Evolutionary conservation across 495 filamentous ascomycete species (phyloP), one percentile per base, ranked within the genome.

Genomic region (Xylaria longipes): DNA sequence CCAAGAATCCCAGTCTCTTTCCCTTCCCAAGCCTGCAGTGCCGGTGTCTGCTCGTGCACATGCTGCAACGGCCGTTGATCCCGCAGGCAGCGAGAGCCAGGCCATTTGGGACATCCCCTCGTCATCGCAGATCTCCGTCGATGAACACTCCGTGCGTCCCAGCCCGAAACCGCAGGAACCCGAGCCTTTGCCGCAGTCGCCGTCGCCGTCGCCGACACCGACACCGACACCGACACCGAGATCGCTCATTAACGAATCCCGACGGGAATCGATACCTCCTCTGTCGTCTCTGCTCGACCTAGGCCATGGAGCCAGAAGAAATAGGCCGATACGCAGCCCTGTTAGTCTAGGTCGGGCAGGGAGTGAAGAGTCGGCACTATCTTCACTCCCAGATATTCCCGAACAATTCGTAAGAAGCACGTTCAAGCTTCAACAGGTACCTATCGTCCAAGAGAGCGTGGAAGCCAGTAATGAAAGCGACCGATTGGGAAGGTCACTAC

Each of bases 401-500:
- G 37, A 54, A 12, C 71, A 52, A 39, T 71, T 63, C 43, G 58
- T 63, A 45, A 37, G 37, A 39, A 62, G 69, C 4, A 37, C 62
- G 43, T 73, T 74, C 35, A 69, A 77, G 33, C 14, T 69, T 48
- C 56, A 43, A 56, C 33, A 72, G n/a, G 61, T 41, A 2, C 45
- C 61, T 22, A 57, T 64, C 31, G 70, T 71, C 12, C 68, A 73
- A 9, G 73, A 80, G 12, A 25, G 17, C 31, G 61, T 60, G 8
- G 17, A 46, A 29, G 6, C 22, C 3, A 39, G 27, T 5, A 1
- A 77, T n/a, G 71, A 73, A 11, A 60, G 63, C 8, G 41, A 72
- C 20, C 78, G 74, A 37, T 31, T 75, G 22, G 81, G 79, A 70
- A 81, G 86, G 22, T 87, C 82, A 35, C 79, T 95, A 20, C 86